Percentiles rank a stretch among this genome's conserved stretches.
Evolutionary conservation across 768 basidiomycete species (phyloP).

Genomic region (Kwoniella sp.): DNA sequence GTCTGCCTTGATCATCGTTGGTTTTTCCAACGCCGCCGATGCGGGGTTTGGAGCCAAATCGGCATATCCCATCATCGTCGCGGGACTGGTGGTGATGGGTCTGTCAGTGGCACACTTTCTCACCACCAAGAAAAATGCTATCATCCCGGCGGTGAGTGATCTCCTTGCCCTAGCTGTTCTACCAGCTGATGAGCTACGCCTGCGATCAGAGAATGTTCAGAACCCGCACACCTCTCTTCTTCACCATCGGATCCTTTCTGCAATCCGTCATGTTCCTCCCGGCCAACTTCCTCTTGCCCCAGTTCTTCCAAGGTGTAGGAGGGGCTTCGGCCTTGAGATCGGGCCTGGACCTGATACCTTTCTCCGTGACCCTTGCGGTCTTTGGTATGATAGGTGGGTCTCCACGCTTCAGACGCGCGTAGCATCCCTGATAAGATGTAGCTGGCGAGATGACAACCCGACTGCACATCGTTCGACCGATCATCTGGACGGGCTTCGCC

Average conservation of each 20-base stretch:
- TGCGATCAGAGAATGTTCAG: slow-evolving; percentile 41
- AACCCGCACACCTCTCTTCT: slow-evolving; percentile 43
- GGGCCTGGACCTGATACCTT: slow-evolving; percentile 40
- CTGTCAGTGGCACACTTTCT: slow-evolving; percentile 27
- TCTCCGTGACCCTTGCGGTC: slow-evolving; percentile 15
- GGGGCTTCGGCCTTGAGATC: slow-evolving; percentile 21
- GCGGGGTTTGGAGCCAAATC: slow-evolving; percentile 40
- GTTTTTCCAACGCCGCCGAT: slow-evolving; percentile 46
- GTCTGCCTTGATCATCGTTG: slow-evolving; percentile 48
- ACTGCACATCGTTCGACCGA: slow-evolving; percentile 35
- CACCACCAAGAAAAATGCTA: slow-evolving; percentile 48
- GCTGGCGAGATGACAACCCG: slow-evolving; percentile 39
- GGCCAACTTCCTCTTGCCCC: slow-evolving; percentile 25
- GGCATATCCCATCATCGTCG: slow-evolving; percentile 48
- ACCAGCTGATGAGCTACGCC: not conserved
- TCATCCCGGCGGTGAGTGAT: slow-evolving; percentile 45
- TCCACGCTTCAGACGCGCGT: not conserved
- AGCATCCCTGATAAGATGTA: slow-evolving; percentile 1
- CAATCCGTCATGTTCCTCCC: slow-evolving; percentile 38
- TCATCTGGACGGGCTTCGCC: slow-evolving; percentile 41
- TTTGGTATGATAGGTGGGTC: slow-evolving; percentile 22
- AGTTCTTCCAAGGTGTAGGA: slow-evolving; percentile 45
- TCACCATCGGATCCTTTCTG: slow-evolving; percentile 37
- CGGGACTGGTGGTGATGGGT: slow-evolving; percentile 25
- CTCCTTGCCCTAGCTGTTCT: not conserved